Base-by-base conservation (phyloP, 169 alveolate species). In the Eimeria maxima region DNA sequence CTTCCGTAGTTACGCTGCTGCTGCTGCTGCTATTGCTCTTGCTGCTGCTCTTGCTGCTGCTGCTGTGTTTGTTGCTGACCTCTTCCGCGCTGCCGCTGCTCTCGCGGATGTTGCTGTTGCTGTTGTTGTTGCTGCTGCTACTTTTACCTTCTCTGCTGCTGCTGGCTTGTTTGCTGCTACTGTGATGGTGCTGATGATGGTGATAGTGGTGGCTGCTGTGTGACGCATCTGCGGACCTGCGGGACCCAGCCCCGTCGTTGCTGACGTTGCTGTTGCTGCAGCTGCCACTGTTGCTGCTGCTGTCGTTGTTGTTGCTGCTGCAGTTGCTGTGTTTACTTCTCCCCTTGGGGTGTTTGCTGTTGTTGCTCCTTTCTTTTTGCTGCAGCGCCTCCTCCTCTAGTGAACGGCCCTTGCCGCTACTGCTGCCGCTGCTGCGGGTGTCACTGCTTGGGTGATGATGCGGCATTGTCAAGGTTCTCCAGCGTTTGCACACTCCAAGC, bases 241-340 rank as follows among this genome's bases (percentile, higher is more conserved):
- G 80, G 18, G 80, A 27, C 45, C 45, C 80, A 13, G 47, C 29
- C 45, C 18, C 80, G 80, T 69, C 80, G 47, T 76, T 78, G 89
- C 44, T 78, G 89, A 10, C 45, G 89, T 67, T 78, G 89, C 89
- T 78, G 89, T 67, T 78, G 89, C 44, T 78, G 89, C 89, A 45
- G 89, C 89, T 78, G 67, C 89, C 47, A 45, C 44, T 78, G 69
- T 20, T 2, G 53, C 55, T 24, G 86, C 55, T 74, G 33, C 86
- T 74, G 18, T n/a, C 27, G 86, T 50, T 74, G 86, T 50, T 74
- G 86, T 24, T 74, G 84, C 3, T 73, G 84, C 87, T 76, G 87
- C 87, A 42, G 87, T 63, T 42, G 60, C 67, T 78, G 69, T 50
- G 60, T 45, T 45, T 38, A 45, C 44, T 78, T 24, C 89, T 78